Evolutionary conservation across 2,329 filamentous ascomycete species (phyloP), one percentile per base, ranked within the genome.

Genomic region (Albophoma yamanashiensis): DNA sequence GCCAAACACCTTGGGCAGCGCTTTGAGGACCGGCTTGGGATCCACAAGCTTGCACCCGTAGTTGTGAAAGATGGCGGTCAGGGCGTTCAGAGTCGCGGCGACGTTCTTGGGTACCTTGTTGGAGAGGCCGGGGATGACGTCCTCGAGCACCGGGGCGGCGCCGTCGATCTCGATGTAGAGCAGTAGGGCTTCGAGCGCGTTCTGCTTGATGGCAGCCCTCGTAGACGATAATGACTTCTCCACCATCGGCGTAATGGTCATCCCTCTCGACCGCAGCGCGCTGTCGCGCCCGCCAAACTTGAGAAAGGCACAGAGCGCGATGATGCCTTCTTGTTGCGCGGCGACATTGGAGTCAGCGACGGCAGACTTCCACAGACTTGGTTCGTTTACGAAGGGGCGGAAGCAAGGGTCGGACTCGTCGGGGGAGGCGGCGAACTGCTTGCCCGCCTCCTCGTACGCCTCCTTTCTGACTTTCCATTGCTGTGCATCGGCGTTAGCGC

Each of bases 381-480:
- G 81, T 66, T 99, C 94, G 71, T 89, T 86, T 62, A 94, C 76
- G 69, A 97, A 99, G 1, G 93, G 91, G 67, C 86, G 83, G 68
- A 99, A 97, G 42, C 87, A 87, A 15, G 92, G 87, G 71, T 95
- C 89, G 67, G 86, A 83, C 72, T 97, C 93, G 75, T 92, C 88
- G 62, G 91, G 87, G 7, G 92, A 91, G 61, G 84, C 79, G 71
- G 92, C 88, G 73, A 99, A 97, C 66, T 88, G 84, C 74, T 94
- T 92, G 47, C 89, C 85, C 25, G 91, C 92, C 66, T 94, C 91
- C 80, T 99, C 94, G 72, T 97, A 99, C 58, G 87, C 94, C 70
- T 86, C 86, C 77, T 99, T 99, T 70, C 94, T 85, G 50, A 96
- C 92, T 82, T 99, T 99, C 94, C 94, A 99, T 70, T 89, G 85